These are phyloP conservation scores for Albatrellus ellisii DNA, from an alignment of 768 basidiomycete genomes.

Conservation along the genomic window DNA sequence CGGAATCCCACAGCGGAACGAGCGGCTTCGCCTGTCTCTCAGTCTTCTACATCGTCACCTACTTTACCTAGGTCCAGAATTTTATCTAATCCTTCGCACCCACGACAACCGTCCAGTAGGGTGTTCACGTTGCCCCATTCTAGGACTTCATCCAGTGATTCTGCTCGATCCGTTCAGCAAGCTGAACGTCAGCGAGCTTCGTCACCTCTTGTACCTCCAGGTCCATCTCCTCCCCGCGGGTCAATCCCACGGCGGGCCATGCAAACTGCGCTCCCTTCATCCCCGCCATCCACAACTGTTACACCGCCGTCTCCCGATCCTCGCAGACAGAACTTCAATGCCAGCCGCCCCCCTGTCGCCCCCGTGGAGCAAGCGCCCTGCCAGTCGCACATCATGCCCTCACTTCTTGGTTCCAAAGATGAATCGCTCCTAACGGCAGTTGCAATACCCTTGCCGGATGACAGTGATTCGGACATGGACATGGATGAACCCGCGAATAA, in stretches of 20 bases:
- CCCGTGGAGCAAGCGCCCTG: not conserved
- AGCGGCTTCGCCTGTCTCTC: conserved; percentile 15
- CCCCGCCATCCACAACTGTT: conserved; percentile 15
- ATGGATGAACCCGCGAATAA: conserved; percentile 43
- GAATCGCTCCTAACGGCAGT: conserved; percentile 49
- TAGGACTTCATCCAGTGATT: conserved; percentile 12
- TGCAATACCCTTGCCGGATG: conserved; percentile 60
- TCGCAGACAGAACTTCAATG: not conserved
- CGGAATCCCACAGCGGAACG: conserved; percentile 14
- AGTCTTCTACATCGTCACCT: conserved; percentile 10
- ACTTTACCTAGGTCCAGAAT: conserved; percentile 14
- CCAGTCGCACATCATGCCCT: conserved; percentile 13
- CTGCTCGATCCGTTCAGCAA: conserved; percentile 6
- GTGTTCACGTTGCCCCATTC: conserved; percentile 7
- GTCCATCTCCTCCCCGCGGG: conserved; percentile 17
- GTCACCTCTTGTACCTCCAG: conserved; percentile 13
- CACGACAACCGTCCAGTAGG: conserved; percentile 8
- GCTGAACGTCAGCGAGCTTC: conserved; percentile 5
- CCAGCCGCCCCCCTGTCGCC: conserved; percentile 9
- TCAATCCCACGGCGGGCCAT: conserved; percentile 19
- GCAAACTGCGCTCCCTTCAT: conserved; percentile 22
- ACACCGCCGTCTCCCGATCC: conserved; percentile 10
- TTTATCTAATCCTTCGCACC: conserved; percentile 9
- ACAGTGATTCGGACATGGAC: conserved; percentile 57
- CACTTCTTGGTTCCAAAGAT: conserved; percentile 24